Percentiles rank a stretch among this genome's conserved stretches.
Evolutionary conservation across 1,284 basidiomycete species (phyloP).

Genomic region (Moniliophthora roreri): DNA sequence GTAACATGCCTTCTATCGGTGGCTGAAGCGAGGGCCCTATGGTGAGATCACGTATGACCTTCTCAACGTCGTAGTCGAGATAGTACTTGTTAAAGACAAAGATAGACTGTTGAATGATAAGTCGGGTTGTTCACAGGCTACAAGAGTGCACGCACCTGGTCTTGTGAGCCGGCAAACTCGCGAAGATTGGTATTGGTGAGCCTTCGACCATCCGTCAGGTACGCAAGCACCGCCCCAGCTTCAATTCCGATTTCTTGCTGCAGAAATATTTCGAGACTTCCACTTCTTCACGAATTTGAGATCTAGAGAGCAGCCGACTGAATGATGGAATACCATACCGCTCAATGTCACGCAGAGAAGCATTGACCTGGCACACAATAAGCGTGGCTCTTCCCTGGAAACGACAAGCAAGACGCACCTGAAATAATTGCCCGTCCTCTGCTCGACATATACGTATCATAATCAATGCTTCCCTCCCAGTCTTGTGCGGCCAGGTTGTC

Average conservation of each 20-base stretch:
- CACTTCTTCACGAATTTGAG: conserved; percentile 40
- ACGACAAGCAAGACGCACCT: conserved; percentile 41
- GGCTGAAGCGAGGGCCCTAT: conserved; percentile 62
- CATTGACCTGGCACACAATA: conserved; percentile 48
- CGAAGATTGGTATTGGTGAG: conserved; percentile 67
- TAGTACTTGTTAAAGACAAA: conserved; percentile 81
- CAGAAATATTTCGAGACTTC: conserved; percentile 64
- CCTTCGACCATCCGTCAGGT: conserved; percentile 72
- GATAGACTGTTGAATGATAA: conserved; percentile 54
- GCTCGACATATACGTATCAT: conserved; percentile 78
- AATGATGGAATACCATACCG: conserved; percentile 39
- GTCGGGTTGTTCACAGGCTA: conserved; percentile 11
- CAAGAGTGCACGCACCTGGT: conserved; percentile 51
- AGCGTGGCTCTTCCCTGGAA: conserved; percentile 4
- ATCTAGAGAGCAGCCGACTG: background rate
- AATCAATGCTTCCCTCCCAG: background rate
- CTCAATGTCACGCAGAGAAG: conserved; percentile 71
- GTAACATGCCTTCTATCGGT: conserved; percentile 57
- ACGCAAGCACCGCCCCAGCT: conserved; percentile 67
- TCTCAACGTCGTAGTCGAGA: conserved; percentile 63
- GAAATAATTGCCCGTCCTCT: conserved; percentile 64
- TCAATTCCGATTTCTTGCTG: conserved; percentile 67
- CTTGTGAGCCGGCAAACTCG: conserved; percentile 68
- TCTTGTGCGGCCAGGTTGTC: too few species aligned
- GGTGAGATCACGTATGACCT: conserved; percentile 58